Conservation (phyloP, 78 protist genomes). For the Dictyostelium capitatum region DNA sequence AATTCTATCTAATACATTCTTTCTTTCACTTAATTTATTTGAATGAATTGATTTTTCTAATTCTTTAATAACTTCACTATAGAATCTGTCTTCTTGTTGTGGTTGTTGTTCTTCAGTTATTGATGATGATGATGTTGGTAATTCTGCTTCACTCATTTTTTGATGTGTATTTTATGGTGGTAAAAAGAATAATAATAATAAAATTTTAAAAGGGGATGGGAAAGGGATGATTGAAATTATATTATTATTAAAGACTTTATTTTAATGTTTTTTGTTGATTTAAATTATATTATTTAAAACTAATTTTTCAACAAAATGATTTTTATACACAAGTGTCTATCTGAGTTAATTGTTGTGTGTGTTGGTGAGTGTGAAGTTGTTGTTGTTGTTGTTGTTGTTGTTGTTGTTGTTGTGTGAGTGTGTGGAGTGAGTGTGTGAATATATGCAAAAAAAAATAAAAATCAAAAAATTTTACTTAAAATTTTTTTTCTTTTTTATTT, state of each 20-base stretch:
- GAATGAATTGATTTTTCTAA: conserved; percentile 17
- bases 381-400: too few relatives aligned
- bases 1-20: background rate
- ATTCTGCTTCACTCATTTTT: background rate
- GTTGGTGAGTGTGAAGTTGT: too few relatives aligned
- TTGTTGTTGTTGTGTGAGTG: too few relatives aligned
- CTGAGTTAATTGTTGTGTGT: too few relatives aligned
- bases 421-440: too few relatives aligned
- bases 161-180: background rate
- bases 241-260: background rate
- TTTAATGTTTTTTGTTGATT: too few relatives aligned
- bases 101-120: background rate
- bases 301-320: too few relatives aligned
- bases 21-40: conserved; percentile 19
- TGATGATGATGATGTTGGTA: background rate
- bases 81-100: background rate
- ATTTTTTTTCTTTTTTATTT: too few relatives aligned
- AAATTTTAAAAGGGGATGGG: conserved; percentile 20
- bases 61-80: conserved; percentile 17
- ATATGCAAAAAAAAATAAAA: too few relatives aligned
- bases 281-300: too few relatives aligned
- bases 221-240: conserved; percentile 13
- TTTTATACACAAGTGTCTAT: too few relatives aligned
- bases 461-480: too few relatives aligned
- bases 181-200: background rate